phyloP scores from a whole-genome alignment of 306 rosid species.

The Ziziphus jujuba region DNA sequence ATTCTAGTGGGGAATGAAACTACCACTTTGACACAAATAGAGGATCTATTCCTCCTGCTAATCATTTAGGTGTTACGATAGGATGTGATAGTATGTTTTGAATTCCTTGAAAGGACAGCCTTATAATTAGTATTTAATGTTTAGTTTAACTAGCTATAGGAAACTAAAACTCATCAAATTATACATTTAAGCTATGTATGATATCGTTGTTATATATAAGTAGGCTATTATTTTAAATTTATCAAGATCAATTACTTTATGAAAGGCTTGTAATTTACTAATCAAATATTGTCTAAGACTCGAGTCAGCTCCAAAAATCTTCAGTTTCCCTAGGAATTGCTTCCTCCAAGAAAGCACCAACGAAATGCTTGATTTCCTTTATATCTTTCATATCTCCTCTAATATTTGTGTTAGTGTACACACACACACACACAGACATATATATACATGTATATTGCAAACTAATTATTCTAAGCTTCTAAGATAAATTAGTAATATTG shows the following conservation, averaged over 20 bases:
- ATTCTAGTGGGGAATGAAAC: conserved; percentile 45
- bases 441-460: no score
- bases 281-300: neutral
- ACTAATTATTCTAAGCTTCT: no score
- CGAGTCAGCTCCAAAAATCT: conserved; percentile 1
- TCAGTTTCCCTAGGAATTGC: neutral
- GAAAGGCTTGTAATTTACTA: conserved; percentile 3
- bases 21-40: conserved; percentile 34
- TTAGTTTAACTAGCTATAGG: neutral
- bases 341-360: neutral
- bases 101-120: conserved; percentile 1
- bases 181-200: neutral
- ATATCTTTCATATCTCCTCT: no score
- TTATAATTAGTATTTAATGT: neutral
- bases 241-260: neutral
- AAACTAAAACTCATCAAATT: neutral
- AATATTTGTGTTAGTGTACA: no score
- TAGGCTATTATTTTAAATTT: neutral
- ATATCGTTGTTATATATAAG: neutral
- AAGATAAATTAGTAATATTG: no score
- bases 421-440: no score
- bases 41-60: conserved; percentile 47
- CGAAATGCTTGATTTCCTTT: no score
- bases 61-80: conserved; percentile 38
- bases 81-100: no score